Conservation (phyloP, 768 basidiomycete genomes). For the Suillus subalutaceus region DNA sequence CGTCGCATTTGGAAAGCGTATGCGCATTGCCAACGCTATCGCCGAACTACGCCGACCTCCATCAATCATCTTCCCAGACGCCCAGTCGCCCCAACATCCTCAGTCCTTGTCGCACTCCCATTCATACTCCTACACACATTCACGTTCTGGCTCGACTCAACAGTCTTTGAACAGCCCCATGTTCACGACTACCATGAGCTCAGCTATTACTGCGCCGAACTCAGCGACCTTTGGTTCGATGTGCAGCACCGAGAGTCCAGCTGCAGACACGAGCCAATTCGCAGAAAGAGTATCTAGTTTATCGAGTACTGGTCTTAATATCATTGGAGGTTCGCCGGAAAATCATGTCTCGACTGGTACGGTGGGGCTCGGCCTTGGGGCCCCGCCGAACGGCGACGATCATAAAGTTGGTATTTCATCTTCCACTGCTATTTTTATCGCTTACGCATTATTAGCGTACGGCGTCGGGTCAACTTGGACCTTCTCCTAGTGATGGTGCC, state of each 20-base stretch:
- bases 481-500: conserved; percentile 67
- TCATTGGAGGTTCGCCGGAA: conserved; percentile 22
- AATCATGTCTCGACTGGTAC: neutral
- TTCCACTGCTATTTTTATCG: neutral
- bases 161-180: conserved; percentile 48
- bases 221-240: conserved; percentile 27
- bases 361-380: conserved; percentile 30
- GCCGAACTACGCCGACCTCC: conserved; percentile 80
- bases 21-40: conserved; percentile 92
- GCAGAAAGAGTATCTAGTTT: conserved; percentile 29
- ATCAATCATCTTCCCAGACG: conserved; percentile 58
- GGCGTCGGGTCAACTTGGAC: conserved; percentile 52
- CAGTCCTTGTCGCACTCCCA: conserved; percentile 30
- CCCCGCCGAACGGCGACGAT: conserved; percentile 2
- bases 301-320: conserved; percentile 29
- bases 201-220: conserved; percentile 22
- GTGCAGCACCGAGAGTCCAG: conserved; percentile 38
- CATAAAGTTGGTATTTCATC: neutral
- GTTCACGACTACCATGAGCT: conserved; percentile 33
- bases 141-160: conserved; percentile 42
- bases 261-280: conserved; percentile 20
- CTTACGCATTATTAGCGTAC: conserved; percentile 34
- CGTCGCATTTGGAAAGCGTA: conserved; percentile 90
- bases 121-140: conserved; percentile 35
- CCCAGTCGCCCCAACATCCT: conserved; percentile 38